phyloP scores from a whole-genome alignment of 495 filamentous ascomycete genomes.

The Hypoxylon lienhwacheense region DNA sequence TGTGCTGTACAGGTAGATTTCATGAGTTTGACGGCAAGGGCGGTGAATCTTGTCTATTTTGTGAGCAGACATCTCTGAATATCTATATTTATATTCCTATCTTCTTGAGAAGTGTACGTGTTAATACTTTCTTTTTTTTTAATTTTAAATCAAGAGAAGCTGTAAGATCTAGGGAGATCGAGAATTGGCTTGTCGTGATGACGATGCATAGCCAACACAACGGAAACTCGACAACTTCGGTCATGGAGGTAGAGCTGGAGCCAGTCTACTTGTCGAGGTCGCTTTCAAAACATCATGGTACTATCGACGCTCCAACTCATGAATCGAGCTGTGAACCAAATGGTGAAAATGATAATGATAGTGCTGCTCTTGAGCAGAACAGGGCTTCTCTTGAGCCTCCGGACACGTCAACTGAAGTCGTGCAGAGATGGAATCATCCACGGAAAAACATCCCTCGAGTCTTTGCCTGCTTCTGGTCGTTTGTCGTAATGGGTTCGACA shows the following conservation, averaged over 20 bases:
- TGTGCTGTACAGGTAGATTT: slow-evolving; percentile 1
- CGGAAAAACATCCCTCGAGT: slow-evolving; percentile 66
- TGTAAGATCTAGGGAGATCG: not conserved
- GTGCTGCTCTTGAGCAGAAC: slow-evolving; percentile 14
- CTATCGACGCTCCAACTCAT: not conserved
- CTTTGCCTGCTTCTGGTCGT: slow-evolving; percentile 68
- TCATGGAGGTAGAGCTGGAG: slow-evolving; percentile 36
- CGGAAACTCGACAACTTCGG: slow-evolving; percentile 30
- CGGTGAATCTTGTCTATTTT: not conserved
- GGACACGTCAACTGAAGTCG: slow-evolving; percentile 8
- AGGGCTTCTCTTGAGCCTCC: slow-evolving; percentile 15
- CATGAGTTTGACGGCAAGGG: not conserved
- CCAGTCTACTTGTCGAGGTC: slow-evolving; percentile 19
- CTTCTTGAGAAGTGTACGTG: not conserved
- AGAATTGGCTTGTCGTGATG: slow-evolving; percentile 8
- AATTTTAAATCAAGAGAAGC: too few species aligned
- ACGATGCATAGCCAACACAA: slow-evolving; percentile 21
- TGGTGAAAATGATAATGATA: not conserved
- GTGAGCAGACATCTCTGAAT: too few species aligned
- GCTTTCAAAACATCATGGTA: slow-evolving; percentile 9
- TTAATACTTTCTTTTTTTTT: too few species aligned
- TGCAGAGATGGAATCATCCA: slow-evolving; percentile 70
- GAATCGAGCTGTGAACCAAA: slow-evolving; percentile 6
- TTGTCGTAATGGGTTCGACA: slow-evolving; percentile 79
- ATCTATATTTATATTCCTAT: not conserved